Evolutionary conservation across 345 rosid genomes (phyloP).

Genomic region (Gossypium thurberi): DNA sequence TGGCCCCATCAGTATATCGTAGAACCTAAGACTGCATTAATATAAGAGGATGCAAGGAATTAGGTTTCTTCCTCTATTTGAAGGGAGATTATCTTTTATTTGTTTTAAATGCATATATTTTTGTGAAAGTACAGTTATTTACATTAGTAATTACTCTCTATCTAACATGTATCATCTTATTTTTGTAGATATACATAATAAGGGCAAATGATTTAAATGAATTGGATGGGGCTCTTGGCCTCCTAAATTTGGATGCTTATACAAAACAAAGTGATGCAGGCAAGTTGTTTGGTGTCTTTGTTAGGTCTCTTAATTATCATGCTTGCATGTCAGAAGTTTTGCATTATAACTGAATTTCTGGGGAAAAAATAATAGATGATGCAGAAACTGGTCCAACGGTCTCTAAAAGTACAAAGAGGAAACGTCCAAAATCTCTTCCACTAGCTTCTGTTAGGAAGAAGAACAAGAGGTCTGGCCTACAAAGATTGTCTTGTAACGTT

Average conservation of each 20-base stretch:
- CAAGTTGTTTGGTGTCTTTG: slow-evolving; percentile 1
- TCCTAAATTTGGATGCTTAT: slow-evolving; percentile 58
- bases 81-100: background rate
- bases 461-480: slow-evolving; percentile 28
- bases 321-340: slow-evolving; percentile 9
- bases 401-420: slow-evolving; percentile 32
- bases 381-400: slow-evolving; percentile 17
- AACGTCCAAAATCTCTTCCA: slow-evolving; percentile 45
- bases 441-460: slow-evolving; percentile 36
- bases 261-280: slow-evolving; percentile 46
- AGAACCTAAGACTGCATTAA: background rate
- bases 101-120: background rate
- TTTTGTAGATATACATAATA: slow-evolving; percentile 49
- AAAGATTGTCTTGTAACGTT: slow-evolving; percentile 7
- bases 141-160: background rate
- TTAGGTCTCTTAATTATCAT: slow-evolving; percentile 9
- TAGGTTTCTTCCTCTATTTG: background rate
- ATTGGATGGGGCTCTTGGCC: slow-evolving; percentile 65
- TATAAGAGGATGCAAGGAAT: background rate
- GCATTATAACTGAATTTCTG: slow-evolving; percentile 12
- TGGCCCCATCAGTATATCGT: background rate
- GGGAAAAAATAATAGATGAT: slow-evolving; percentile 11
- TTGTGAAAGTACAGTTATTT: slow-evolving; percentile 2
- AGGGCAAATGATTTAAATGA: slow-evolving; percentile 54
- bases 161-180: slow-evolving; percentile 7